phyloP scores from a whole-genome alignment of 2,329 filamentous ascomycete genomes.

The Ophiostoma sp. region DNA sequence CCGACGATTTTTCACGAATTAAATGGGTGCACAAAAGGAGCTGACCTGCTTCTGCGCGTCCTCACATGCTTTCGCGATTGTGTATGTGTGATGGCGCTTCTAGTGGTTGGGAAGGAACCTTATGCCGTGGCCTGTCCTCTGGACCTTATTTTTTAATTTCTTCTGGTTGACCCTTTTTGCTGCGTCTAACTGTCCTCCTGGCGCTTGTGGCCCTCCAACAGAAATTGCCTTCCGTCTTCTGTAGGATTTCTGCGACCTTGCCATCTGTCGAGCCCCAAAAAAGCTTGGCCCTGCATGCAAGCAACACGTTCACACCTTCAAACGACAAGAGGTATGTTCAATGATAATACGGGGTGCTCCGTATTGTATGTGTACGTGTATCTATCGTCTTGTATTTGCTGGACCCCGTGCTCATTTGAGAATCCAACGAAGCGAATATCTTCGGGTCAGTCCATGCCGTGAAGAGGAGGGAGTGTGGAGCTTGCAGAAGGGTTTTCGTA shows the following conservation, averaged over 20 bases:
- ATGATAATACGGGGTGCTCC: background rate
- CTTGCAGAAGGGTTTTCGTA: background rate
- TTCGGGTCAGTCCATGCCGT: too few species aligned
- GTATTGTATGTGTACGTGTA: too few species aligned
- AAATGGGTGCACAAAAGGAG: background rate
- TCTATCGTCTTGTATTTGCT: background rate
- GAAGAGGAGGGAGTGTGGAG: background rate
- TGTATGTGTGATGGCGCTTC: too few species aligned
- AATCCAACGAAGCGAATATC: background rate
- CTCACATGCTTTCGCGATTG: conserved; percentile 24
- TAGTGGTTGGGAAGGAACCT: background rate
- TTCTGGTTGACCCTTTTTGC: too few species aligned
- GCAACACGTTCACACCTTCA: background rate
- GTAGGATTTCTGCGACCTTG: background rate
- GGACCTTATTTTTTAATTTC: background rate
- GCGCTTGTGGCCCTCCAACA: too few species aligned
- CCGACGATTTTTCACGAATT: too few species aligned
- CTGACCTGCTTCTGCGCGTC: conserved; percentile 15
- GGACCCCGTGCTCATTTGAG: background rate
- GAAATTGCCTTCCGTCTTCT: background rate
- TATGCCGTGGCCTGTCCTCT: background rate
- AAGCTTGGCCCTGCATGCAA: background rate
- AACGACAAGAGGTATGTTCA: background rate
- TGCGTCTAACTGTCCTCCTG: too few species aligned
- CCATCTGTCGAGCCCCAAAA: background rate